phyloP scores from a whole-genome alignment of 2,329 filamentous ascomycete species.

The Corynespora cassiicola region DNA sequence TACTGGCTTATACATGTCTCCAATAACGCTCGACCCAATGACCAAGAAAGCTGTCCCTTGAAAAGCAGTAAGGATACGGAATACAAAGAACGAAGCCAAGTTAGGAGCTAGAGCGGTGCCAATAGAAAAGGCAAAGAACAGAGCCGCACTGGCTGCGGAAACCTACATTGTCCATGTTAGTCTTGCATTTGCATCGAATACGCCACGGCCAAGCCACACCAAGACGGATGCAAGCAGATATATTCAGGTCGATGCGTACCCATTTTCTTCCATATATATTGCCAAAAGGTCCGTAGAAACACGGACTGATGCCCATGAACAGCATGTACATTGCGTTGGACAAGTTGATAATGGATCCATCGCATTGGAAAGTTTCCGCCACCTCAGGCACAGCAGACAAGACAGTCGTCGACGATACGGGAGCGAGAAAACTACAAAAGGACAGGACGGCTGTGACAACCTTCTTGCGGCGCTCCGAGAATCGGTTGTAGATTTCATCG shows the following conservation, averaged over 20 bases:
- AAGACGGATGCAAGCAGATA: background rate
- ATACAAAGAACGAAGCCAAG: conserved; percentile 73
- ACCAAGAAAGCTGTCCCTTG: conserved; percentile 78
- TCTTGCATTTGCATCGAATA: conserved; percentile 3
- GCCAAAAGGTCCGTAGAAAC: conserved; percentile 75
- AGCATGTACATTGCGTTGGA: conserved; percentile 78
- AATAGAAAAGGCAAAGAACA: conserved; percentile 74
- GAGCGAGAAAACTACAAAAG: conserved; percentile 78
- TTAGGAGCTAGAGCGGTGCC: conserved; percentile 76
- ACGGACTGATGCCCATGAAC: conserved; percentile 69
- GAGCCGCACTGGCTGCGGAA: conserved; percentile 64
- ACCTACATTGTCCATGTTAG: conserved; percentile 49
- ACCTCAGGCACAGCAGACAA: conserved; percentile 78
- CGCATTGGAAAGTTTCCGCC: conserved; percentile 68
- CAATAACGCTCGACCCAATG: conserved; percentile 73
- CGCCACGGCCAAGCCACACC: conserved; percentile 1
- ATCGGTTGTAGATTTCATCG: conserved; percentile 68
- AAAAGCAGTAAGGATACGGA: conserved; percentile 76
- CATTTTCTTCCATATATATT: conserved; percentile 55
- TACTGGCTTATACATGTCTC: conserved; percentile 58
- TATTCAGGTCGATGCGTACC: conserved; percentile 44
- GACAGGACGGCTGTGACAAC: conserved; percentile 73
- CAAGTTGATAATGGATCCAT: conserved; percentile 72
- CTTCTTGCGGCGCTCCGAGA: conserved; percentile 67
- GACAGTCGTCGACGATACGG: conserved; percentile 76